Percentiles rank a stretch among this genome's conserved stretches.
phyloP scores from a whole-genome alignment of 2,329 filamentous ascomycete genomes.

The Colletotrichum agaves region DNA sequence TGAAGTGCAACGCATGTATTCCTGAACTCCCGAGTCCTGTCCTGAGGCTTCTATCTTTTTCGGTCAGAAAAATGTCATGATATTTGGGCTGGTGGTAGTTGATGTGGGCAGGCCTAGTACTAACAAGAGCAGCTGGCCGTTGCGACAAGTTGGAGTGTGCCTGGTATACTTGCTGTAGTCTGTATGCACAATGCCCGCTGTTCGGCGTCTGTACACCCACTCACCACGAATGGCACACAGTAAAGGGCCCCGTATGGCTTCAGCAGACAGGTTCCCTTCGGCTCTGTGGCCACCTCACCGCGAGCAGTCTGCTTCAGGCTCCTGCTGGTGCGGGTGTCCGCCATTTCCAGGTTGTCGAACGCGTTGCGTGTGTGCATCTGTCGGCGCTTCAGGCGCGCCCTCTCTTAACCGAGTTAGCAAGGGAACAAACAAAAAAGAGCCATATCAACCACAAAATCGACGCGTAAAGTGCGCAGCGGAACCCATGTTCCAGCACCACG shows the following conservation, averaged over 20 bases:
- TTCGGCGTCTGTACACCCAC: neutral
- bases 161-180: slow-evolving; percentile 6
- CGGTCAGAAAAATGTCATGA: neutral
- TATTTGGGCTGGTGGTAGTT: slow-evolving; percentile 8
- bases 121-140: neutral
- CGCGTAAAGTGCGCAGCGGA: slow-evolving; percentile 23
- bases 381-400: slow-evolving; percentile 7
- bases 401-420: slow-evolving; percentile 11
- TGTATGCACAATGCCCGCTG: slow-evolving; percentile 10
- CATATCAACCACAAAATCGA: slow-evolving; percentile 5
- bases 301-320: slow-evolving; percentile 8
- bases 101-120: slow-evolving; percentile 1
- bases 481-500: slow-evolving; percentile 14
- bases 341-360: neutral
- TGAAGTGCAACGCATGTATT: slow-evolving; percentile 15
- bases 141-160: slow-evolving; percentile 1
- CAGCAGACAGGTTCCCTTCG: neutral
- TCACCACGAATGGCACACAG: neutral
- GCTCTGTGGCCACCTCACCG: neutral
- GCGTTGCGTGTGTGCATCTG: slow-evolving; percentile 3
- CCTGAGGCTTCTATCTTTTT: slow-evolving; percentile 2
- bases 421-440: slow-evolving; percentile 10
- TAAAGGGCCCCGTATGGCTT: neutral
- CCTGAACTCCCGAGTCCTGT: slow-evolving; percentile 15
- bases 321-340: slow-evolving; percentile 1